Base-by-base conservation (phyloP, 345 rosid species). In the Rhodamnia argentea region DNA sequence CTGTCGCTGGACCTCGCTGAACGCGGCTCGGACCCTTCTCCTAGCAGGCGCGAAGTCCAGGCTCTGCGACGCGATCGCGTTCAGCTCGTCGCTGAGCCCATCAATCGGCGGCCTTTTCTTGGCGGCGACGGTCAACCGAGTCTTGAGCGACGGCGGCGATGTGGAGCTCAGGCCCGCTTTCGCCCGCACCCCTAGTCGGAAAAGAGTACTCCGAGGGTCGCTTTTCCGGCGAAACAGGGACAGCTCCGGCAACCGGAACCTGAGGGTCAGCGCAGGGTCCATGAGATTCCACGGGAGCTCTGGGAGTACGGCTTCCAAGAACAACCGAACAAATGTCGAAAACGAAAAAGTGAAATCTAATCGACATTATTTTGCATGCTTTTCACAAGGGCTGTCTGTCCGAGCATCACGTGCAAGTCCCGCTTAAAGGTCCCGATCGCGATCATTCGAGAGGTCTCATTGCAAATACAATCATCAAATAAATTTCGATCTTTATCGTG, bases 41-140 rank as follows among this genome's bases (percentile, higher is more conserved):
- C 99, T 91, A 83, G 95, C 93, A 7, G 94, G 92, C 74, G 97
- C 98, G 85, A 93, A 90, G 88, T 94, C 98, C 89, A 97, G 91
- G 86, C 90, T 92, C 92, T 89, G 94, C 2, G 92, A 92, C 37
- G 97, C 95, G 57, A 95, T 92, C 85, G 84, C 89, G 53, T 96
- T 96, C 87, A 97, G 89, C 87, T 94, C 93, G 5, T 94, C 92
- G 64, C 94, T 89, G n/a, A 91, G 93, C 62, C 93, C 98, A 22
- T 94, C 95, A 16, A 92, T 88, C 23, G 75, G 87, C 75, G 89
- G 85, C 56, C 85, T 85, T 83, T 85, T 83, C 78, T 84, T 84
- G 86, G 90, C 85, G 4, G 85, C 84, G 62, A 81, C 85, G 53
- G 75, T 53, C 42, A 81, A 83, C 22, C n/a, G 86, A 74, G 83